Conservation (phyloP, 495 filamentous ascomycete genomes). For the Aspergillus nidulans region DNA sequence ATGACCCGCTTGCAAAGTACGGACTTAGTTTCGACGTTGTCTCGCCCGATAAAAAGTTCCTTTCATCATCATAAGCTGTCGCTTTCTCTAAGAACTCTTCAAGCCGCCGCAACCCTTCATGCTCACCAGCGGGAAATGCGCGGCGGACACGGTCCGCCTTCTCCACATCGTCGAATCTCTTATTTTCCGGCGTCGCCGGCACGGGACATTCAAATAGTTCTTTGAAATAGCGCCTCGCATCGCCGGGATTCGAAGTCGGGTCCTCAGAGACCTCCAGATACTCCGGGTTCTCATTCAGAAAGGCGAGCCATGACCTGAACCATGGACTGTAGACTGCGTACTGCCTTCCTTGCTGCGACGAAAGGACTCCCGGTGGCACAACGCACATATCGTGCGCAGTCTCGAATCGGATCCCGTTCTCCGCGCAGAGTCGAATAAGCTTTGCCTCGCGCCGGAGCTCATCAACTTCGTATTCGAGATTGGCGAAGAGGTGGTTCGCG, state of each 20-base stretch:
- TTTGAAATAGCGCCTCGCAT: constrained; percentile 47
- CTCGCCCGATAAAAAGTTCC: constrained; percentile 57
- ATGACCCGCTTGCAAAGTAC: constrained; percentile 71
- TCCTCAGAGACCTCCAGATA: constrained; percentile 56
- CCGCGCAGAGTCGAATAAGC: constrained; percentile 54
- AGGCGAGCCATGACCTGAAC: constrained; percentile 70
- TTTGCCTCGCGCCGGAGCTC: constrained; percentile 63
- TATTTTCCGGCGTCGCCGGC: constrained; percentile 61
- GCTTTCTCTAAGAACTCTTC: constrained; percentile 68
- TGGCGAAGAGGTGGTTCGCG: constrained; percentile 56
- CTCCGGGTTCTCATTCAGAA: constrained; percentile 63
- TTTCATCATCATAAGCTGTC: constrained; percentile 52
- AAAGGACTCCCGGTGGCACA: constrained; percentile 65
- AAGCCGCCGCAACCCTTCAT: constrained; percentile 64
- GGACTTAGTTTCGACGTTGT: constrained; percentile 72
- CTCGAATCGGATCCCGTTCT: constrained; percentile 59
- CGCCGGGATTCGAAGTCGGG: constrained; percentile 57
- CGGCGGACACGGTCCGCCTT: constrained; percentile 53
- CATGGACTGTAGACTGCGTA: constrained; percentile 84
- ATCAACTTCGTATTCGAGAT: constrained; percentile 59
- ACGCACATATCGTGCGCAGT: constrained; percentile 77
- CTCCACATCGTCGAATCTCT: constrained; percentile 49
- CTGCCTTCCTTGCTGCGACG: constrained; percentile 62
- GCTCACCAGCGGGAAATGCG: constrained; percentile 78
- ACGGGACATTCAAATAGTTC: constrained; percentile 61